These are phyloP conservation scores for Exophiala calicioides DNA, from an alignment of 2,329 filamentous ascomycete species.

Conservation along the genomic window DNA sequence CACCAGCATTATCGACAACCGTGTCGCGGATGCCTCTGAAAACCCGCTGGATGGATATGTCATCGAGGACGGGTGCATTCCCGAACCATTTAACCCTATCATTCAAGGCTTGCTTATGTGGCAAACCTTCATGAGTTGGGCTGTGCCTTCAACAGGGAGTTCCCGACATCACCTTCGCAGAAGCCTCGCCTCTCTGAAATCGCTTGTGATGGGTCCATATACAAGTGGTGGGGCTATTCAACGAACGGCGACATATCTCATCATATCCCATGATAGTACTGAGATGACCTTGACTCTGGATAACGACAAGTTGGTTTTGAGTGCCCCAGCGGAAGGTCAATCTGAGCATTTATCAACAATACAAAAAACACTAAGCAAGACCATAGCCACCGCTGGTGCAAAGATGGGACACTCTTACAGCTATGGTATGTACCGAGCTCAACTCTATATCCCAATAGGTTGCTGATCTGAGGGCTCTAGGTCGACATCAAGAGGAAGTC, in stretches of 20 bases:
- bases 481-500: constrained; percentile 42
- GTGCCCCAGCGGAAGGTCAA: constrained; percentile 57
- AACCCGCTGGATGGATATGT: constrained; percentile 14
- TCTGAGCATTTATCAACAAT: constrained; percentile 47
- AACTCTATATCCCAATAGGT: background rate
- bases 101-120: constrained; percentile 10
- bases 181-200: constrained; percentile 1
- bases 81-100: constrained; percentile 6
- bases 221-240: constrained; percentile 3
- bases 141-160: constrained; percentile 3
- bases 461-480: too few species aligned
- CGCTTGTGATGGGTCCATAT: constrained; percentile 8
- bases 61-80: constrained; percentile 13
- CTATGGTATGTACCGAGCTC: background rate
- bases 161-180: constrained; percentile 3
- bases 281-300: constrained; percentile 56
- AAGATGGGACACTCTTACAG: too few species aligned
- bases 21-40: constrained; percentile 2
- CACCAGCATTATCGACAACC: constrained; percentile 10
- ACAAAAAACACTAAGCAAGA: too few species aligned
- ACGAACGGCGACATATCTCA: constrained; percentile 45
- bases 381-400: too few species aligned
- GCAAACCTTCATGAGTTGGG: too few species aligned
- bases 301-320: constrained; percentile 60
- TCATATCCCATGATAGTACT: constrained; percentile 67